Evolutionary conservation across 2,329 filamentous ascomycete genomes (phyloP), one percentile per base, ranked within the genome.

Genomic region (Penicillium corylophilum): DNA sequence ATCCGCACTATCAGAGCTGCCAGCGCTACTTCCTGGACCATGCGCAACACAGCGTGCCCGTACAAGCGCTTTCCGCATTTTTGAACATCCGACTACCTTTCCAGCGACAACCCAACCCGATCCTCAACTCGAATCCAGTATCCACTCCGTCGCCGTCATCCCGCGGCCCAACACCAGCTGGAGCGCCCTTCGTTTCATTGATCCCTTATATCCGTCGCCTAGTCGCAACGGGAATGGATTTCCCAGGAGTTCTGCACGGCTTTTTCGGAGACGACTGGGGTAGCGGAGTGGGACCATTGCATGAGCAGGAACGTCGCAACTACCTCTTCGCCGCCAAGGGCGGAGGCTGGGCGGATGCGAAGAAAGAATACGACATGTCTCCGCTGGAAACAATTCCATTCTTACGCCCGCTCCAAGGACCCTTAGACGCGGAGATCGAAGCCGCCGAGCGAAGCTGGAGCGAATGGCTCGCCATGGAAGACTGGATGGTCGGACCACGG

Each of bases 181-280:
- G 68, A 15, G 68, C 71, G 3, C 66, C 71, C 12, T 65, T 69
- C 59, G 79, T 92, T 41, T 90, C 89, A 1, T 78, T 96, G 10
- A 82, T 94, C 4, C 93, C 94, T 0, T 99, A 95, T 70, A 86
- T 97, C 56, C 87, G 93, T 29, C 89, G 94, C 15, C 81, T 97
- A 2, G 85, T 97, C 42, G 90, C 90, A 15, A 97, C 93, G 0
- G 93, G 92, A 2, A 94, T 95, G 76, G 94, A 97, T 70, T 86
- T 85, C 36, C 85, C 88, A 0, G 85, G 85, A 0, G 86, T 97
- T n/a, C 77, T 99, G 54, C 90, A 96, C 67, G 91, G 91, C 10
- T 96, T 96, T 76, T 99, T 97, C 64, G 94, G 94, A n/a, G 89
- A 96, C 59, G 88, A 95, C 67, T 99, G 92, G 89, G 73, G 77